Evolutionary conservation across 805 yeast genomes (phyloP).

Genomic region (Zygosaccharomyces kombuchaensis): DNA sequence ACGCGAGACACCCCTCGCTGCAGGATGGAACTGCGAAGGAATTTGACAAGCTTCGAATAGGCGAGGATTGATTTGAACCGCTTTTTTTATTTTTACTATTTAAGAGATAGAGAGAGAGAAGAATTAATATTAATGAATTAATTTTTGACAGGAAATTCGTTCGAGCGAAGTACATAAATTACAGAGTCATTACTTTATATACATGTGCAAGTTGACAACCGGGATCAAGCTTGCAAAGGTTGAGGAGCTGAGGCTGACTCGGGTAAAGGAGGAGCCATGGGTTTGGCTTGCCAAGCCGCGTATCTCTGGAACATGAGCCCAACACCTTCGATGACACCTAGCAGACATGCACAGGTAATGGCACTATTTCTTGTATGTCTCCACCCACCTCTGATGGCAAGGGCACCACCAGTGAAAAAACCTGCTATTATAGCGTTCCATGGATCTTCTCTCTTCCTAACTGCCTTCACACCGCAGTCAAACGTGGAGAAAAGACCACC

Average conservation of each 20-base stretch:
- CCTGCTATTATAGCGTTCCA: constrained; percentile 98
- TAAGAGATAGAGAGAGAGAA: background rate
- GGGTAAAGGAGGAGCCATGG: constrained; percentile 57
- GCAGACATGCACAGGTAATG: constrained; percentile 92
- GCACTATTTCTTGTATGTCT: constrained; percentile 94
- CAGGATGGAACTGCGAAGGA: constrained; percentile 22
- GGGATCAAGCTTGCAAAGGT: constrained; percentile 34
- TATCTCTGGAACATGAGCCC: constrained; percentile 93
- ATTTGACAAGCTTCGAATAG: constrained; percentile 21
- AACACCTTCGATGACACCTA: constrained; percentile 97
- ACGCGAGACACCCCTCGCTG: constrained; percentile 13
- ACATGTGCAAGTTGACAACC: constrained; percentile 12
- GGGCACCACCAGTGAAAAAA: constrained; percentile 94
- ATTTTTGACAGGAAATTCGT: background rate
- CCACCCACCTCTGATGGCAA: constrained; percentile 99
- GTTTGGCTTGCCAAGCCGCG: constrained; percentile 78
- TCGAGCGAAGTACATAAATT: constrained; percentile 4
- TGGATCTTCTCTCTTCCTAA: constrained; percentile 97
- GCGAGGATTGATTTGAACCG: constrained; percentile 10
- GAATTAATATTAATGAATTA: background rate
- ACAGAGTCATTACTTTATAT: constrained; percentile 7
- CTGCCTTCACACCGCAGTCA: constrained; percentile 92
- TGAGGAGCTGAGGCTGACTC: constrained; percentile 34
- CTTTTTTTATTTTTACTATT: background rate
- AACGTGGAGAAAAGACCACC: constrained; percentile 96